These are phyloP conservation scores for Trichoderma sp. DNA, from an alignment of 2,329 filamentous ascomycete species.

Conservation along the genomic window DNA sequence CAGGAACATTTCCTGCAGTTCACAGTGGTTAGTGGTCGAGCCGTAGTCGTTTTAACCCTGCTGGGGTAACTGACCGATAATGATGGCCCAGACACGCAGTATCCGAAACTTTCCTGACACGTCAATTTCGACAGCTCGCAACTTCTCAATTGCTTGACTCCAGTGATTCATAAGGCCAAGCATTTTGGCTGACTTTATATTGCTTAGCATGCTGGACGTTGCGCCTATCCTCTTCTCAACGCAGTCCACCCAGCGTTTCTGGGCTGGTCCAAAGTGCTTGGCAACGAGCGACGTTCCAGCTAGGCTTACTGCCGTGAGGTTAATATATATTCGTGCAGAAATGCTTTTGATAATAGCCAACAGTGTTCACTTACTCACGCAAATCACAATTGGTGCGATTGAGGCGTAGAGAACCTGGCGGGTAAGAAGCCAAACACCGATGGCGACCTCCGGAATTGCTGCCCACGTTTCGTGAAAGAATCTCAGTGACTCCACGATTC, in stretches of 20 bases:
- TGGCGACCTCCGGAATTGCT: slow-evolving; percentile 28
- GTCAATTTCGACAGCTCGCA: neutral
- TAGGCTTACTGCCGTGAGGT: neutral
- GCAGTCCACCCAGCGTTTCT: neutral
- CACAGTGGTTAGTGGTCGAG: neutral
- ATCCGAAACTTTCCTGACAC: neutral
- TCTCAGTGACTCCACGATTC: slow-evolving; percentile 30
- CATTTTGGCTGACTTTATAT: neutral
- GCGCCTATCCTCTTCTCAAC: neutral
- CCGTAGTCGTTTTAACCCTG: neutral
- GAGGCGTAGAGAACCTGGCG: neutral
- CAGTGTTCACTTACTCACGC: neutral
- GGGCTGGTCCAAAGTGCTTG: neutral
- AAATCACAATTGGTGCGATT: neutral
- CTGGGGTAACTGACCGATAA: neutral
- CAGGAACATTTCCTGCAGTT: neutral
- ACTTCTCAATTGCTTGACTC: neutral
- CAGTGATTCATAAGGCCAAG: neutral
- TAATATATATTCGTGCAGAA: neutral
- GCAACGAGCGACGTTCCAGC: neutral
- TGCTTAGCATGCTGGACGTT: neutral
- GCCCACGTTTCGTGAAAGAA: slow-evolving; percentile 39
- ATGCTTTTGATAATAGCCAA: neutral
- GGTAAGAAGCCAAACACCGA: slow-evolving; percentile 23
- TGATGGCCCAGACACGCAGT: neutral